Evolutionary conservation across 2,329 filamentous ascomycete genomes (phyloP).

Genomic region (Teratosphaeria nubilosa): DNA sequence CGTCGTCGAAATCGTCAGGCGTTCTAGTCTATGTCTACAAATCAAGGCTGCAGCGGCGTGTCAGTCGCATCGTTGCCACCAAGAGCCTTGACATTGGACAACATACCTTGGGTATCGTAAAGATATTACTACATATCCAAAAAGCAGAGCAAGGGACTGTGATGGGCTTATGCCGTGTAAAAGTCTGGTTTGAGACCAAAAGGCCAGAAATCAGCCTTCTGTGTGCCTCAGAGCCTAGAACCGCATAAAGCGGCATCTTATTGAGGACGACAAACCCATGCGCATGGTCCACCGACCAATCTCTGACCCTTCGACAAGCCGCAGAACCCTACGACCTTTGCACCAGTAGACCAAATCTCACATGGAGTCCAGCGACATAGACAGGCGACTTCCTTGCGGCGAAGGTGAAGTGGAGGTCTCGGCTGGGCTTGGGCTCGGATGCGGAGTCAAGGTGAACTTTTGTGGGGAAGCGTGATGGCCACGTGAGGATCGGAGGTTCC

Average conservation of each 20-base stretch:
- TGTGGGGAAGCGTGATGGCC: slow-evolving; percentile 4
- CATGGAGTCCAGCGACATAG: slow-evolving; percentile 6
- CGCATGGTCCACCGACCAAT: slow-evolving; percentile 17
- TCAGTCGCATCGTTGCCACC: slow-evolving; percentile 1
- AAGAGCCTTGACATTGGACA: neutral
- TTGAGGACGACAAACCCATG: slow-evolving; percentile 14
- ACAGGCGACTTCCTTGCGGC: neutral
- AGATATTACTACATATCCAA: slow-evolving; percentile 22
- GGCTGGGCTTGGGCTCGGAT: neutral
- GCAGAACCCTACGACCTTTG: slow-evolving; percentile 7
- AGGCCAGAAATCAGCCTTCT: neutral
- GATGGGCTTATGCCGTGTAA: slow-evolving; percentile 14
- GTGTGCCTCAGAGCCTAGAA: neutral
- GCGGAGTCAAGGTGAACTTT: neutral
- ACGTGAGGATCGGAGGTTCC: slow-evolving; percentile 2
- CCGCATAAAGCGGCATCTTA: neutral
- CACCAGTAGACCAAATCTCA: slow-evolving; percentile 5
- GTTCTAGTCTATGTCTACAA: slow-evolving; percentile 26
- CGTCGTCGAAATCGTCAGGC: slow-evolving; percentile 20
- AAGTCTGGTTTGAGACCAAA: slow-evolving; percentile 6
- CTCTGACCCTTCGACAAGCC: slow-evolving; percentile 9
- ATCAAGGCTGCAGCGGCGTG: slow-evolving; percentile 8
- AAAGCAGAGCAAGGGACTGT: slow-evolving; percentile 4
- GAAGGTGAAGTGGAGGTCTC: neutral
- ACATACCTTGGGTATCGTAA: slow-evolving; percentile 11